Percentiles rank a stretch among this genome's conserved stretches.
Evolutionary conservation across 2,329 filamentous ascomycete species (phyloP).

Genomic region (Gyromitra esculenta): DNA sequence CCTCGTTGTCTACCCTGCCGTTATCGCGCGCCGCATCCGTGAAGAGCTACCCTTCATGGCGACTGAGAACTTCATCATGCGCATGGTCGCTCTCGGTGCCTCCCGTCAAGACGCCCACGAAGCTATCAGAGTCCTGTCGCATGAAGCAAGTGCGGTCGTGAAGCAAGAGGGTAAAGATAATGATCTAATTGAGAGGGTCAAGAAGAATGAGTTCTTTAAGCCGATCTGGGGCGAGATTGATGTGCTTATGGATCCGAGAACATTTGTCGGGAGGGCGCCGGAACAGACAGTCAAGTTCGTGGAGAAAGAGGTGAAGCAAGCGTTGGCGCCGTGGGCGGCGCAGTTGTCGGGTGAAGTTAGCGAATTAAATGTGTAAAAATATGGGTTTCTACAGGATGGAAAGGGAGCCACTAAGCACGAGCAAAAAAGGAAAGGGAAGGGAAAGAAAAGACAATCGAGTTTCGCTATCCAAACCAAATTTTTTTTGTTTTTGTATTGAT

Average conservation of each 20-base stretch:
- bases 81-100: slow-evolving; percentile 74
- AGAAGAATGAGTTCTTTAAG: slow-evolving; percentile 76
- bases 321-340: slow-evolving; percentile 63
- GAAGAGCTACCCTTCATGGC: slow-evolving; percentile 89
- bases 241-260: slow-evolving; percentile 71
- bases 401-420: background rate
- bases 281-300: slow-evolving; percentile 68
- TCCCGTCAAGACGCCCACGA: slow-evolving; percentile 86
- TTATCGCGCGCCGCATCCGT: slow-evolving; percentile 74
- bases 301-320: slow-evolving; percentile 64
- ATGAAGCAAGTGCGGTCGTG: slow-evolving; percentile 77
- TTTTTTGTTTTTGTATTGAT: no score
- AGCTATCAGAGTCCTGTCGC: slow-evolving; percentile 81
- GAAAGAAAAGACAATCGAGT: background rate
- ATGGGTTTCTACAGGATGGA: background rate
- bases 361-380: slow-evolving; percentile 61
- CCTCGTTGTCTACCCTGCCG: slow-evolving; percentile 80
- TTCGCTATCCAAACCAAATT: background rate
- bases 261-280: slow-evolving; percentile 68
- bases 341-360: slow-evolving; percentile 60
- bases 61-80: slow-evolving; percentile 80
- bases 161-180: slow-evolving; percentile 79
- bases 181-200: slow-evolving; percentile 82
- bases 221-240: slow-evolving; percentile 76
- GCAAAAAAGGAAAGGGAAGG: background rate